A percentile compares a stretch with the other conserved stretches of the same genome.
These are phyloP conservation scores for Nothopassalora personata DNA, from an alignment of 2,329 filamentous ascomycete genomes.

Conservation along the genomic window DNA sequence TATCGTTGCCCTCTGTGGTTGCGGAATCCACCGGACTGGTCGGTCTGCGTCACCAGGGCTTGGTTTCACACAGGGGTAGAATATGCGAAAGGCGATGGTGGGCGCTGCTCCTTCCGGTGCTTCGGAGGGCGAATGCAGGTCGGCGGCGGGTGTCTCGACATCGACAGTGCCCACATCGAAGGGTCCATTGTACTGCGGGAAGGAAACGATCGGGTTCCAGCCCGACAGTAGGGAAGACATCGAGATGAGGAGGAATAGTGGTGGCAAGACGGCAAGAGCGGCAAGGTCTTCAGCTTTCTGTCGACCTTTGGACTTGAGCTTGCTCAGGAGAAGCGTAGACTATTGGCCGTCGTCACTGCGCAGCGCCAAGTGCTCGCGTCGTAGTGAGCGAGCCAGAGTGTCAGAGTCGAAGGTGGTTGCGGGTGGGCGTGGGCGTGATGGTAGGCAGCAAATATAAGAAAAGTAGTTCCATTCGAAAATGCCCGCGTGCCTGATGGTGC, in stretches of 20 bases:
- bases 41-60: slow-evolving; percentile 42
- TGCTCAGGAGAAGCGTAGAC: not conserved
- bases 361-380: not conserved
- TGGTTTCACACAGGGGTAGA: slow-evolving; percentile 61
- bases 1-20: slow-evolving; percentile 68
- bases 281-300: not conserved
- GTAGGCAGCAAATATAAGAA: not conserved
- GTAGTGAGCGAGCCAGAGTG: not conserved
- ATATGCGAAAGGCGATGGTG: slow-evolving; percentile 75
- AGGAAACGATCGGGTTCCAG: slow-evolving; percentile 64
- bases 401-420: not conserved
- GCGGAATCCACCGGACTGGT: slow-evolving; percentile 69
- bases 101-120: slow-evolving; percentile 53
- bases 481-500: not conserved
- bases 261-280: not conserved
- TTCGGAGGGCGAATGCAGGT: slow-evolving; percentile 52
- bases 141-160: slow-evolving; percentile 65
- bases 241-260: slow-evolving; percentile 2
- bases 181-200: slow-evolving; percentile 70
- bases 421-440: not conserved
- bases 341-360: not conserved
- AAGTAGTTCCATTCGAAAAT: not conserved
- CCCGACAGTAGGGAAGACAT: slow-evolving; percentile 40
- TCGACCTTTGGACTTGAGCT: not conserved
- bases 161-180: slow-evolving; percentile 76